Evolutionary conservation across 139 green algal genomes (phyloP).

Genomic region (Tetraselmis striata): DNA sequence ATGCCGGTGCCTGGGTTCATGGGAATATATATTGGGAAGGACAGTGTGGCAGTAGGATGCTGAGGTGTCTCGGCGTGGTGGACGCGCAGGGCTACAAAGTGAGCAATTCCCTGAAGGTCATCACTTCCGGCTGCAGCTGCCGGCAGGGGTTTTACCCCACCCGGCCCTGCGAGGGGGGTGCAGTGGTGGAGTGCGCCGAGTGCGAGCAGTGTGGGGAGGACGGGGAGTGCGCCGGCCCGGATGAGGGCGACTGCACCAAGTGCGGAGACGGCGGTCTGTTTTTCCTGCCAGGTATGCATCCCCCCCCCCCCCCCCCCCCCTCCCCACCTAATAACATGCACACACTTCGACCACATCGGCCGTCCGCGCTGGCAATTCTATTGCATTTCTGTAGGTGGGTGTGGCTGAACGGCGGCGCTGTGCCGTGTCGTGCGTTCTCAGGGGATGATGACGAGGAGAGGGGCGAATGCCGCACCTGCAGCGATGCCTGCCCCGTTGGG

Average conservation of each 20-base stretch:
- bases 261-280: not conserved
- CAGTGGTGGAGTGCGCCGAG: not conserved
- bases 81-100: not conserved
- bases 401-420: no score
- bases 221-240: not conserved
- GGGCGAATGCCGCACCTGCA: not conserved
- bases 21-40: no score
- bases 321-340: no score
- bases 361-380: no score
- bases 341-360: no score
- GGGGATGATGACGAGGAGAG: not conserved
- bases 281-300: not conserved
- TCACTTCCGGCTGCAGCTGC: not conserved
- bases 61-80: no score
- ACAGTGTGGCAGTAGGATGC: no score
- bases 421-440: no score
- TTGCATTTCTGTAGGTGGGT: no score
- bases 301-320: no score
- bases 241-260: not conserved
- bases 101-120: not conserved
- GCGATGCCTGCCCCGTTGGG: not conserved
- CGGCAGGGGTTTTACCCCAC: not conserved
- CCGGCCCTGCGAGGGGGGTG: not conserved
- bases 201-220: not conserved
- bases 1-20: no score